These are phyloP conservation scores for Leptographium flavum DNA, from an alignment of 2,329 filamentous ascomycete species.

Conservation along the genomic window DNA sequence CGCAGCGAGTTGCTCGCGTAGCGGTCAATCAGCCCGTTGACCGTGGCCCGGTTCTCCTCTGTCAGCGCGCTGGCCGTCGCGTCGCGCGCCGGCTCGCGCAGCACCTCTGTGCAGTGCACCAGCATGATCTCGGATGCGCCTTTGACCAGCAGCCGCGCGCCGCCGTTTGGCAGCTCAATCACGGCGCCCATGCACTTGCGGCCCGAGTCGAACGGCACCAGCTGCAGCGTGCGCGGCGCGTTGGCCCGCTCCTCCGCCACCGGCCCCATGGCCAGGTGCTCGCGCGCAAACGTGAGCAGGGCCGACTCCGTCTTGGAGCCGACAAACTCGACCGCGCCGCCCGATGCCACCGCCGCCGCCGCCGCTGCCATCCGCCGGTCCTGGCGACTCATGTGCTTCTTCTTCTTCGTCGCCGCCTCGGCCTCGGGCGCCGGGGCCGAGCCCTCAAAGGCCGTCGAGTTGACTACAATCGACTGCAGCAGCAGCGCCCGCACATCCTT, in stretches of 20 bases:
- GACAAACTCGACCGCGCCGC: slow-evolving; percentile 41
- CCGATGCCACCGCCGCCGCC: neutral
- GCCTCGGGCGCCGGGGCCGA: slow-evolving; percentile 45
- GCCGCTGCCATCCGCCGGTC: neutral
- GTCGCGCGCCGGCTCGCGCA: slow-evolving; percentile 33
- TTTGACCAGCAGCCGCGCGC: slow-evolving; percentile 44
- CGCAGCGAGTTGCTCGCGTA: slow-evolving; percentile 72
- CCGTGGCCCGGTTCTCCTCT: slow-evolving; percentile 35
- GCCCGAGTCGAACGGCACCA: slow-evolving; percentile 62
- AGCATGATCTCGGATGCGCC: slow-evolving; percentile 53
- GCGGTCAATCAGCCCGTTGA: slow-evolving; percentile 56
- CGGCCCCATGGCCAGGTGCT: slow-evolving; percentile 52
- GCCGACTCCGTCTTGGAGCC: slow-evolving; percentile 70
- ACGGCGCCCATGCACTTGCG: slow-evolving; percentile 59
- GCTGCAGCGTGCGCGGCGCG: slow-evolving; percentile 37
- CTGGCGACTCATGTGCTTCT: neutral
- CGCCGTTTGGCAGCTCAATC: slow-evolving; percentile 33
- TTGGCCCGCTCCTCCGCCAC: slow-evolving; percentile 46
- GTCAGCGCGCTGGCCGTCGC: slow-evolving; percentile 29
- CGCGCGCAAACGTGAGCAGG: slow-evolving; percentile 52
- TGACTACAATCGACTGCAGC: slow-evolving; percentile 45
- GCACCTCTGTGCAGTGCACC: slow-evolving; percentile 35
- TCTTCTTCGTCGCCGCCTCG: neutral
- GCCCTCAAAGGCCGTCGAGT: slow-evolving; percentile 65
- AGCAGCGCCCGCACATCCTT: slow-evolving; percentile 36